Conservation (phyloP, 2,329 filamentous ascomycete species). For the Magnaporthales sp. region DNA sequence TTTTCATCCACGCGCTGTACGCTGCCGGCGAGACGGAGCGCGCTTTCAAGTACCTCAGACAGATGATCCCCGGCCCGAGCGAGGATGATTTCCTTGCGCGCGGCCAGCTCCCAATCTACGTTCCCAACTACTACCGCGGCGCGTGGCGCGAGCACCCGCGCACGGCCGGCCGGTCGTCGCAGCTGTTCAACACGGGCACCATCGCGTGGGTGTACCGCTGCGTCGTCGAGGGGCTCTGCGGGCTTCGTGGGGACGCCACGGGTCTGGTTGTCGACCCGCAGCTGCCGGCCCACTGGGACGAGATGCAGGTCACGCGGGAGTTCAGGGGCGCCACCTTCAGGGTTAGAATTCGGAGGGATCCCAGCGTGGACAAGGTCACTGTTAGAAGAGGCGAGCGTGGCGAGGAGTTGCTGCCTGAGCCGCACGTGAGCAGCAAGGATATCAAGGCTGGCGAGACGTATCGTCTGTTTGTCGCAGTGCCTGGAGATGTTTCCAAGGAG, state of each 20-base stretch:
- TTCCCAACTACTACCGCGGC: constrained; percentile 51
- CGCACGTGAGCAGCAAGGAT: constrained; percentile 24
- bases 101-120: constrained; percentile 47
- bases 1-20: constrained; percentile 46
- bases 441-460: constrained; percentile 36
- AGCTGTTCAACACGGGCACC: constrained; percentile 51
- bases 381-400: constrained; percentile 29
- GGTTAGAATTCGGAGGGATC: constrained; percentile 30
- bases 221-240: constrained; percentile 46
- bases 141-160: constrained; percentile 37
- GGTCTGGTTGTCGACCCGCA: constrained; percentile 35
- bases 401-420: constrained; percentile 26
- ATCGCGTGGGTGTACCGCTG: constrained; percentile 47
- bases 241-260: constrained; percentile 37
- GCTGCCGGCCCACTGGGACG: constrained; percentile 39
- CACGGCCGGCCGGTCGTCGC: constrained; percentile 46
- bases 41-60: constrained; percentile 39
- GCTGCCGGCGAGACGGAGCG: constrained; percentile 25
- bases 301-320: constrained; percentile 33
- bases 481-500: constrained; percentile 1
- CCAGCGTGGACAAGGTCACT: constrained; percentile 28
- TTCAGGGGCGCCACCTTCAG: constrained; percentile 44
- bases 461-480: constrained; percentile 26
- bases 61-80: constrained; percentile 44
- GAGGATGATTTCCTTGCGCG: constrained; percentile 41